These are phyloP conservation scores for Tillandsia fasciculata DNA, from an alignment of 176 grass and related monocot genomes.

Conservation along the genomic window DNA sequence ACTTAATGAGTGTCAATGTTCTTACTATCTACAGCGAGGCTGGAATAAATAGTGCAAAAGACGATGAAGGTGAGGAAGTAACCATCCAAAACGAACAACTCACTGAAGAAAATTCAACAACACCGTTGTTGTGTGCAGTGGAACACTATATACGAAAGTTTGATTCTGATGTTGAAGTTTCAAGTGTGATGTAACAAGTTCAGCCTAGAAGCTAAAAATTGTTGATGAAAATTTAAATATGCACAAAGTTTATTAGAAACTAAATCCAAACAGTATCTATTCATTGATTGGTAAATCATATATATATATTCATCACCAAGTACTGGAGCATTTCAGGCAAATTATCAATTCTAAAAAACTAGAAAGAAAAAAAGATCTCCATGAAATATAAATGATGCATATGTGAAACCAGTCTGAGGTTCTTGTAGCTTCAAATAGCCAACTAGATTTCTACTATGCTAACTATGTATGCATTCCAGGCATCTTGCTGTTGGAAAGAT, in stretches of 20 bases:
- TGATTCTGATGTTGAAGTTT: not conserved
- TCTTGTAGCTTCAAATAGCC: not conserved
- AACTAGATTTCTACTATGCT: conserved; percentile 47
- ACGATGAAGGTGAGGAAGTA: not conserved
- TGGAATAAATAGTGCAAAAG: not conserved
- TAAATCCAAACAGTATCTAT: not conserved
- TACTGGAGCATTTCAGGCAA: not conserved
- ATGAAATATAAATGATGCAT: too few relatives aligned
- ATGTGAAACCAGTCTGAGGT: too few relatives aligned
- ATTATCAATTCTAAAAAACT: not conserved
- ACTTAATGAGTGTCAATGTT: not conserved
- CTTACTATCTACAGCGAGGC: not conserved
- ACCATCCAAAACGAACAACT: not conserved
- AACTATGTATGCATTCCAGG: conserved; percentile 83
- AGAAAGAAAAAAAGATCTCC: too few relatives aligned
- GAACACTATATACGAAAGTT: not conserved
- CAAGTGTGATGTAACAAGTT: not conserved
- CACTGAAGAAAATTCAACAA: conserved; percentile 2
- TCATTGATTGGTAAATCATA: not conserved
- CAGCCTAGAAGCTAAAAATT: not conserved
- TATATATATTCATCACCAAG: not conserved
- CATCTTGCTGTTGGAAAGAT: conserved; percentile 63
- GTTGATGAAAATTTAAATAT: not conserved
- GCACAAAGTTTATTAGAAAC: not conserved
- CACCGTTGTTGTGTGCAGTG: not conserved